Evolutionary conservation across 805 yeast species (phyloP).

Genomic region (Starmerella sirachaensis): DNA sequence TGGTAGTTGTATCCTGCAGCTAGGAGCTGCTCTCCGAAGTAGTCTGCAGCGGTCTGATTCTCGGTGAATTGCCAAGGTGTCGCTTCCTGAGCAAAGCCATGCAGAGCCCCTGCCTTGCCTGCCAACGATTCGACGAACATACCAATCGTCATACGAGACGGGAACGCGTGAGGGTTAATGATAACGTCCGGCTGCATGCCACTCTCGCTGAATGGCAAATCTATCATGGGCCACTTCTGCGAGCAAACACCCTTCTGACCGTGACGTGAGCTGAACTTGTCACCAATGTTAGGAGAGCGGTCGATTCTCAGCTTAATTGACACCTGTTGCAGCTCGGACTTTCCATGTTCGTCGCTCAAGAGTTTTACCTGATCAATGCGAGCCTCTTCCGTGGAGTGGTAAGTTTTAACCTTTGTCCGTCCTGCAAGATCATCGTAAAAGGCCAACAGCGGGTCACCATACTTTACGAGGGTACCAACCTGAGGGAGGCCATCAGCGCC

Average conservation of each 20-base stretch:
- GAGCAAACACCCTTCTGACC: constrained; percentile 99
- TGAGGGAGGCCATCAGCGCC: constrained; percentile 89
- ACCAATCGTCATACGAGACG: constrained; percentile 99
- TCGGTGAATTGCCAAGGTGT: constrained; percentile 95
- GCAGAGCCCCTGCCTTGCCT: constrained; percentile 98
- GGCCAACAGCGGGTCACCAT: constrained; percentile 93
- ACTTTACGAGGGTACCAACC: constrained; percentile 76
- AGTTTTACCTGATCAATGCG: constrained; percentile 90
- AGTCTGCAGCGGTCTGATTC: constrained; percentile 90
- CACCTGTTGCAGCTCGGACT: constrained; percentile 64
- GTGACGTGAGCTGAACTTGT: constrained; percentile 93
- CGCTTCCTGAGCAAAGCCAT: constrained; percentile 93
- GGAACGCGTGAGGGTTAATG: constrained; percentile 98
- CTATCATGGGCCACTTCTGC: constrained; percentile 93
- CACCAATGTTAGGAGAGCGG: constrained; percentile 91
- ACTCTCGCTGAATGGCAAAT: constrained; percentile 91
- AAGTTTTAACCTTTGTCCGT: constrained; percentile 80
- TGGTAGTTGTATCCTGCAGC: constrained; percentile 91
- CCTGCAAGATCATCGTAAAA: constrained; percentile 84
- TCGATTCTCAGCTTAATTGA: constrained; percentile 84
- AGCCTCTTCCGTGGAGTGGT: constrained; percentile 90
- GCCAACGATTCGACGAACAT: constrained; percentile 98
- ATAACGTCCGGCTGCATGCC: constrained; percentile 97
- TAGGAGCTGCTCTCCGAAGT: constrained; percentile 83
- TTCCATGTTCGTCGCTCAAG: constrained; percentile 63